A percentile compares a stretch with the other conserved stretches of the same genome.
Evolutionary conservation across 306 rosid species (phyloP).

Genomic region (Crotalaria pallida): DNA sequence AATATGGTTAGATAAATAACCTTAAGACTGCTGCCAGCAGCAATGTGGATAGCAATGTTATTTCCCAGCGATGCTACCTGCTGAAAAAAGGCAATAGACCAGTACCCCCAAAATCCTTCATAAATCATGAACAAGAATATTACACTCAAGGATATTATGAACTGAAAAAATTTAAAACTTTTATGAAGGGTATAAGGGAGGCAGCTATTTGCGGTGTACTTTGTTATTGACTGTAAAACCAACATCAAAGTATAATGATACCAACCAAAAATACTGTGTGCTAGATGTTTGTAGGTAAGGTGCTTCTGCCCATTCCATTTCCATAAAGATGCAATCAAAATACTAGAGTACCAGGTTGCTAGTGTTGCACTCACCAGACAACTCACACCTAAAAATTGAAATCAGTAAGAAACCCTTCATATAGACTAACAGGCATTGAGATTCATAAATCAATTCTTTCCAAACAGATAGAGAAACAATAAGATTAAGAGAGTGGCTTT

Average conservation of each 20-base stretch:
- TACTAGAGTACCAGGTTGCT: slow-evolving; percentile 76
- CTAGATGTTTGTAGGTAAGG: slow-evolving; percentile 59
- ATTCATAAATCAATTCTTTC: background rate
- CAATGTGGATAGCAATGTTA: slow-evolving; percentile 78
- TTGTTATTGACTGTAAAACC: background rate
- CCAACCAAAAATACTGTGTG: slow-evolving; percentile 55
- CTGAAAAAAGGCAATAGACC: slow-evolving; percentile 67
- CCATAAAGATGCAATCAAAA: slow-evolving; percentile 73
- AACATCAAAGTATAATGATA: background rate
- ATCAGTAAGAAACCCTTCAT: background rate
- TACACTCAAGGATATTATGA: background rate
- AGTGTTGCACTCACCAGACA: slow-evolving; percentile 61
- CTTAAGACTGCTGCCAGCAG: slow-evolving; percentile 81
- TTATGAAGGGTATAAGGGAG: background rate
- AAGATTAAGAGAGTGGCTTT: background rate
- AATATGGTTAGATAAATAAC: slow-evolving; percentile 25
- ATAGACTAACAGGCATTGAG: background rate
- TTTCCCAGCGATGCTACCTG: slow-evolving; percentile 81
- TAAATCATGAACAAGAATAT: slow-evolving; percentile 15
- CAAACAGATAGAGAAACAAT: background rate
- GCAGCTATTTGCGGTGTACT: background rate
- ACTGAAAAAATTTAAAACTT: too few species aligned
- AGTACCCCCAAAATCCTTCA: slow-evolving; percentile 73
- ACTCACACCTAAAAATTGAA: slow-evolving; percentile 65
- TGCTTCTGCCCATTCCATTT: slow-evolving; percentile 75